A percentile compares a stretch with the other conserved stretches of the same genome.
Conservation (phyloP, 495 filamentous ascomycete species). For the Penicillium argentinense region DNA sequence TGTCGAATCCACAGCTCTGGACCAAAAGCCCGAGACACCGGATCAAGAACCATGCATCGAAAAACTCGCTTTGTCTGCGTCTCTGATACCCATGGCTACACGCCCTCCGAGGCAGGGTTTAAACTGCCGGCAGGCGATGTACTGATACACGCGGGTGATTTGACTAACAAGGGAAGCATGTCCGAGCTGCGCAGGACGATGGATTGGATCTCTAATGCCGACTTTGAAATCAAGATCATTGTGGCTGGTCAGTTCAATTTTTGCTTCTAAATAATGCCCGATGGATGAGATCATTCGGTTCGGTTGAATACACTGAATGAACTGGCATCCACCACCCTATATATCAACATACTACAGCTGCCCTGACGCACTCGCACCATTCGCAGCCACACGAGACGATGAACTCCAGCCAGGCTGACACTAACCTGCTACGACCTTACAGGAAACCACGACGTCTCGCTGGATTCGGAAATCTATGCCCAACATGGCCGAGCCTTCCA, state of each 20-base stretch:
- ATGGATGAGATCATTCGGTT: slow-evolving; percentile 1
- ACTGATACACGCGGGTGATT: slow-evolving; percentile 60
- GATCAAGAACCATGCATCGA: slow-evolving; percentile 25
- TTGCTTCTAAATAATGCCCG: slow-evolving; percentile 3
- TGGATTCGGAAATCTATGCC: slow-evolving; percentile 63
- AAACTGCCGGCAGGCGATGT: slow-evolving; percentile 59
- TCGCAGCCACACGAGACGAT: neutral
- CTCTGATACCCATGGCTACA: slow-evolving; percentile 61
- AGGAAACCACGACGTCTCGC: slow-evolving; percentile 81
- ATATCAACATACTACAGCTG: neutral
- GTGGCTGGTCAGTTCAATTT: slow-evolving; percentile 50
- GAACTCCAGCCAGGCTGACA: neutral
- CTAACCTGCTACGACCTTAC: slow-evolving; percentile 1
- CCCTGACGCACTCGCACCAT: too few species aligned
- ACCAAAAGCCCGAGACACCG: neutral
- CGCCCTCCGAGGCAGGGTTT: slow-evolving; percentile 49
- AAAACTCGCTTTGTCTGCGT: slow-evolving; percentile 61
- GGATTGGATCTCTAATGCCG: slow-evolving; percentile 55
- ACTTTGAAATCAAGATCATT: slow-evolving; percentile 58
- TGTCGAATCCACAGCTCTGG: too few species aligned
- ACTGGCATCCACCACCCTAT: neutral
- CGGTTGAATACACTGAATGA: neutral
- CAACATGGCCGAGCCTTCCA: slow-evolving; percentile 59
- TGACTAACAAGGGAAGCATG: slow-evolving; percentile 57
- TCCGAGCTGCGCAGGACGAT: slow-evolving; percentile 53